A percentile compares a stretch with the other conserved stretches of the same genome.
Conservation (phyloP, 495 filamentous ascomycete genomes). For the Penicillium chermesinum region DNA sequence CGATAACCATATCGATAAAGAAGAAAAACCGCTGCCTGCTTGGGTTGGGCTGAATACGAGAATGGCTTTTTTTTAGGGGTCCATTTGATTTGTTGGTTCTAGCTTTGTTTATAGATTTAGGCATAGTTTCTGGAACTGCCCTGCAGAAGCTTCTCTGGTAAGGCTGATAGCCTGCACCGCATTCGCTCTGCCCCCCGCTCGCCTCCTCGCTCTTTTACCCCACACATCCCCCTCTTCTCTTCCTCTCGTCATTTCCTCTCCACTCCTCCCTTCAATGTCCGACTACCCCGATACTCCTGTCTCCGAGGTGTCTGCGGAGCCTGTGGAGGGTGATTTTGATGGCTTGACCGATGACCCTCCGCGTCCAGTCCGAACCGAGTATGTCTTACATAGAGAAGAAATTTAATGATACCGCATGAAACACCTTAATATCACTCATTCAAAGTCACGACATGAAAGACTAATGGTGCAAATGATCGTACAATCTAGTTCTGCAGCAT, state of each 20-base stretch:
- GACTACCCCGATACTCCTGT: slow-evolving; percentile 7
- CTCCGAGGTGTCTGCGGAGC: slow-evolving; percentile 15
- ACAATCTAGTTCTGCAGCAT: slow-evolving; percentile 39
- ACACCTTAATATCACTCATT: no score
- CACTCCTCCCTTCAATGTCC: slow-evolving; percentile 14
- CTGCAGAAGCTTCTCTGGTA: slow-evolving; percentile 14
- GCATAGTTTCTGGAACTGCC: neutral
- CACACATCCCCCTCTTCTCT: slow-evolving; percentile 12
- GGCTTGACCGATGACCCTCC: slow-evolving; percentile 1
- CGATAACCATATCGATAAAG: slow-evolving; percentile 23
- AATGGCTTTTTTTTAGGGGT: neutral
- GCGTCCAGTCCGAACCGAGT: slow-evolving; percentile 15
- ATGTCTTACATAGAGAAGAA: slow-evolving; percentile 3
- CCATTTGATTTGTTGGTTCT: neutral
- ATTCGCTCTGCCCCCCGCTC: slow-evolving; percentile 22
- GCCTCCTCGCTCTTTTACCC: slow-evolving; percentile 16
- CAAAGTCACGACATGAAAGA: neutral
- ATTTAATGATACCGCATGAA: no score
- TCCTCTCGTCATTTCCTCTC: neutral
- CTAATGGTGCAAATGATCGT: neutral
- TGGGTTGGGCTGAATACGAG: neutral
- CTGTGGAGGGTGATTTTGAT: slow-evolving; percentile 3
- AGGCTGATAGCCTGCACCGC: slow-evolving; percentile 20
- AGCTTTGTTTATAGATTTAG: slow-evolving; percentile 7
- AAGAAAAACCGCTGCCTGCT: slow-evolving; percentile 16